Evolutionary conservation across 1,284 basidiomycete species (phyloP).

Genomic region (Cryptococcus maquisensis): DNA sequence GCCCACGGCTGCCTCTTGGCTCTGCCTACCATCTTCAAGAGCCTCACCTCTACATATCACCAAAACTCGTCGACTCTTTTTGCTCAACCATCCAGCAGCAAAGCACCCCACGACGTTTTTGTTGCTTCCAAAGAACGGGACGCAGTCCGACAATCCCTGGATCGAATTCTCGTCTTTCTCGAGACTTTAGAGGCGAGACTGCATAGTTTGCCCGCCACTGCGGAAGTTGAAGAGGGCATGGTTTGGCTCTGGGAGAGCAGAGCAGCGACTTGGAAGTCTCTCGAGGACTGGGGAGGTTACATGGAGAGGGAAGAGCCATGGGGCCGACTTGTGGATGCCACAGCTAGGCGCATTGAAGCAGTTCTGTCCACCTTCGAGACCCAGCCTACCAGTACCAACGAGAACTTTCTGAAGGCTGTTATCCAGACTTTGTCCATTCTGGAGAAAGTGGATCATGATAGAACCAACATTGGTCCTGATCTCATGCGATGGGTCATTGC

Average conservation of each 20-base stretch:
- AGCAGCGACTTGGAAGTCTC: conserved; percentile 22
- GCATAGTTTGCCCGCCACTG: background rate
- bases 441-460: conserved; percentile 32
- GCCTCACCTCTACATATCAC: conserved; percentile 22
- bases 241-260: conserved; percentile 18
- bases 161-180: conserved; percentile 13
- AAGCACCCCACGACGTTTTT: conserved; percentile 31
- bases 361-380: conserved; percentile 8
- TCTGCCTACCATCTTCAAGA: conserved; percentile 22
- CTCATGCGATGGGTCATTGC: conserved; percentile 36
- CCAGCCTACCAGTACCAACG: conserved; percentile 14
- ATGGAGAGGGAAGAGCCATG: conserved; percentile 36
- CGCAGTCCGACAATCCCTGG: conserved; percentile 23
- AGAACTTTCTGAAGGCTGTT: conserved; percentile 11
- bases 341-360: conserved; percentile 15
- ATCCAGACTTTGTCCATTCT: conserved; percentile 16
- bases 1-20: background rate
- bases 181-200: conserved; percentile 14
- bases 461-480: conserved; percentile 19
- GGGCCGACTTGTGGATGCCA: conserved; percentile 18
- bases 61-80: conserved; percentile 31
- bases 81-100: conserved; percentile 25
- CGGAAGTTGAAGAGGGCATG: background rate
- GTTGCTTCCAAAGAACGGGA: conserved; percentile 33
- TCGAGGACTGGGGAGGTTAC: conserved; percentile 43